phyloP scores from a whole-genome alignment of 2,329 filamentous ascomycete species.

The Ophiostoma quercus region DNA sequence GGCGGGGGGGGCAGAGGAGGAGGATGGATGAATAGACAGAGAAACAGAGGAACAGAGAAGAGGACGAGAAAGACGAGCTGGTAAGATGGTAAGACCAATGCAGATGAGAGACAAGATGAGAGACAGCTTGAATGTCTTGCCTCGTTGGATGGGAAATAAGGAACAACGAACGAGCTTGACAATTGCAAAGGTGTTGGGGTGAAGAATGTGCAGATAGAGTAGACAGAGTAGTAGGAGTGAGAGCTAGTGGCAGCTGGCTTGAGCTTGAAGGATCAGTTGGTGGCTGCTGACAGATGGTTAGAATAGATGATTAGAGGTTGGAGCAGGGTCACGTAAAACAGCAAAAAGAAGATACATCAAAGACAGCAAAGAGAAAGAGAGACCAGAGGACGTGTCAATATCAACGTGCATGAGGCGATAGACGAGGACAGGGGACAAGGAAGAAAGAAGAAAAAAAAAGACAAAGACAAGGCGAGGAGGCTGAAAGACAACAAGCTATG shows the following conservation, averaged over 20 bases:
- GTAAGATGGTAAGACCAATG: background rate
- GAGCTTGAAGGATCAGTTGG: background rate
- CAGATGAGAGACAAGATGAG: background rate
- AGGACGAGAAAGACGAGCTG: no score
- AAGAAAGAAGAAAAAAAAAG: background rate
- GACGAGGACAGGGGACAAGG: background rate
- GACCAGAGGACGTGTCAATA: no score
- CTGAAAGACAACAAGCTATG: background rate
- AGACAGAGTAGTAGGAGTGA: background rate
- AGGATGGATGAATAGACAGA: no score
- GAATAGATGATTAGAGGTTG: no score
- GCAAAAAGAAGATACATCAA: no score
- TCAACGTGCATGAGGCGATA: no score
- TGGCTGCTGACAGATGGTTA: background rate
- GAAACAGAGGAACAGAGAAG: no score
- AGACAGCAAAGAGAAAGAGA: no score
- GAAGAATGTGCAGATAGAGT: background rate
- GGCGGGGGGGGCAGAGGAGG: no score
- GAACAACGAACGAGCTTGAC: no score
- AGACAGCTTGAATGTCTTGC: conserved; percentile 10
- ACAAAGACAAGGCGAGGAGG: background rate
- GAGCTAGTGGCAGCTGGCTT: background rate
- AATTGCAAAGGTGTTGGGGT: no score
- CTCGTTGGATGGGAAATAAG: background rate
- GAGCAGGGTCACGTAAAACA: no score